Percentiles rank a stretch among this genome's conserved stretches.
phyloP scores from a whole-genome alignment of 352 stramenopile genomes.

The Phytopythium cucurbitacearum region DNA sequence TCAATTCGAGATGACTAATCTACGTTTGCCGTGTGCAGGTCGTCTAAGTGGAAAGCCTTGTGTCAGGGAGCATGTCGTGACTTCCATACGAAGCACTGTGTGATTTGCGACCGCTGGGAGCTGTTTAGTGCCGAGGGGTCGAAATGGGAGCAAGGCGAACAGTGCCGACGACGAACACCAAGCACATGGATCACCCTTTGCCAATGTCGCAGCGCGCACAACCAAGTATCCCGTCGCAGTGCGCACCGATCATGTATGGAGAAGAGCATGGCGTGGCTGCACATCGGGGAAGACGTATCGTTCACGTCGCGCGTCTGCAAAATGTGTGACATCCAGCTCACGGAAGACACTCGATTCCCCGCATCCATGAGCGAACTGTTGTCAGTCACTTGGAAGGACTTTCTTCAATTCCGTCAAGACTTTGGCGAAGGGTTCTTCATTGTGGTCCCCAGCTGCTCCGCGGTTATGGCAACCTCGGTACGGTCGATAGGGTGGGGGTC shows the following conservation, averaged over 20 bases:
- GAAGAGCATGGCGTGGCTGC: background rate
- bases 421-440: constrained; percentile 42
- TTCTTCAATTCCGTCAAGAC: constrained; percentile 17
- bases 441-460: constrained; percentile 31
- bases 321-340: constrained; percentile 11
- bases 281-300: background rate
- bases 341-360: constrained; percentile 14
- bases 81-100: constrained; percentile 29
- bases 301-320: background rate
- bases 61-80: constrained; percentile 20
- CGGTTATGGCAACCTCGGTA: constrained; percentile 23
- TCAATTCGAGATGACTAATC: too few relatives aligned
- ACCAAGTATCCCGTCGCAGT: background rate
- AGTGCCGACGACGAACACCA: constrained; percentile 19
- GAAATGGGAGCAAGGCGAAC: constrained; percentile 26
- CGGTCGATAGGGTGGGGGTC: constrained; percentile 30
- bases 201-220: constrained; percentile 12
- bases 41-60: constrained; percentile 22
- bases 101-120: constrained; percentile 27
- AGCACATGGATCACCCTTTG: constrained; percentile 45
- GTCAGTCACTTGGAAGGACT: constrained; percentile 18
- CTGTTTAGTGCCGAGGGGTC: constrained; percentile 15
- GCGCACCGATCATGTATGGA: constrained; percentile 36
- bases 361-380: background rate
- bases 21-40: background rate